A percentile compares a stretch with the other conserved stretches of the same genome.
Evolutionary conservation across 306 rosid species (phyloP).

Genomic region (Inga oerstediana): DNA sequence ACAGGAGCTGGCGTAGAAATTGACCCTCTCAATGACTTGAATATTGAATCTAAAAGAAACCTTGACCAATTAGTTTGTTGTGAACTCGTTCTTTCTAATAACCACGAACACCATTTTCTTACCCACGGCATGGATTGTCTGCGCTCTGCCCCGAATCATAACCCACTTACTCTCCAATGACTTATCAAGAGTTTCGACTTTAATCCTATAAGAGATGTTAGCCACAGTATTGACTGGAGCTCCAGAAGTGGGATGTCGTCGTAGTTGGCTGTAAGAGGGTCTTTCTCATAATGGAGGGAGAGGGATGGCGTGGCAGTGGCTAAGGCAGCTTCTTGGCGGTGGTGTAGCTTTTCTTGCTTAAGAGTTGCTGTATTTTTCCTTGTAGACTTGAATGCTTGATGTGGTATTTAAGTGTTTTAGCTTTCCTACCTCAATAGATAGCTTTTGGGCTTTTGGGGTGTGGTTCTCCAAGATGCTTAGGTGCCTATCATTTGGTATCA

Average conservation of each 20-base stretch:
- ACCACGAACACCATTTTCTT: constrained; percentile 91
- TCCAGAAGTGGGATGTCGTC: constrained; percentile 69
- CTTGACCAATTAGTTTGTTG: constrained; percentile 85
- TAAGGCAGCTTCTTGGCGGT: constrained; percentile 56
- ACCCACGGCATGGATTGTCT: constrained; percentile 78
- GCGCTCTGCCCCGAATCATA: constrained; percentile 70
- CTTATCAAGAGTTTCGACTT: constrained; percentile 43
- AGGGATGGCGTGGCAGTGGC: constrained; percentile 42
- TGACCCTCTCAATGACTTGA: constrained; percentile 90
- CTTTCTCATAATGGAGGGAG: constrained; percentile 51
- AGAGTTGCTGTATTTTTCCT: constrained; percentile 78
- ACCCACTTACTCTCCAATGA: constrained; percentile 50
- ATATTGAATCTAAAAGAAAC: constrained; percentile 84
- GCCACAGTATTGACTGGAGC: constrained; percentile 54
- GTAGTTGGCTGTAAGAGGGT: constrained; percentile 67
- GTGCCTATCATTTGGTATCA: too few species aligned
- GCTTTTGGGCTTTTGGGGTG: too few species aligned
- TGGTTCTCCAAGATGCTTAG: too few species aligned
- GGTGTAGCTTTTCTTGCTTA: constrained; percentile 79
- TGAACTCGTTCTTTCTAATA: constrained; percentile 67
- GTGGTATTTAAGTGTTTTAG: too few species aligned
- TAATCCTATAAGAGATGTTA: constrained; percentile 53
- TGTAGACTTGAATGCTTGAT: neutral
- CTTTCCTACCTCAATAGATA: too few species aligned
- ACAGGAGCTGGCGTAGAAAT: constrained; percentile 85